Conservation (phyloP, 2,329 filamentous ascomycete species). For the Microdochium nivale region DNA sequence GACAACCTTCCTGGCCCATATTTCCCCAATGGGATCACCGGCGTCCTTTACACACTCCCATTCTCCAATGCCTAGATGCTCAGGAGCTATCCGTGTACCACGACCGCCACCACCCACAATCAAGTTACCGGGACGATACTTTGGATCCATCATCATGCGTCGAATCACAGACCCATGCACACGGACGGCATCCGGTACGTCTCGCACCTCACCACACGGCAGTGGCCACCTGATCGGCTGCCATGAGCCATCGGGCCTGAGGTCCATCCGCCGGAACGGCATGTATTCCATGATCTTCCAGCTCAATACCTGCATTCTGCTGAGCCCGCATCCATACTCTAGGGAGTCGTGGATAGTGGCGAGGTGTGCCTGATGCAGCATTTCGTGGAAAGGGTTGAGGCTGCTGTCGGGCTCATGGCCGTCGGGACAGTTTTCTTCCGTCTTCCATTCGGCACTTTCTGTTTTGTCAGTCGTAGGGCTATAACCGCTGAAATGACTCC, state of each 20-base stretch:
- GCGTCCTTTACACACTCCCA: conserved; percentile 59
- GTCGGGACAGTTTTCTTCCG: conserved; percentile 1
- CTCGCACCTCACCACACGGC: conserved; percentile 67
- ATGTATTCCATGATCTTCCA: conserved; percentile 80
- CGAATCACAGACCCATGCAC: conserved; percentile 69
- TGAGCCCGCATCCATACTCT: conserved; percentile 51
- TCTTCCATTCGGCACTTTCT: conserved; percentile 1
- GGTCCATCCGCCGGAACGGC: conserved; percentile 73
- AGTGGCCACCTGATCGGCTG: conserved; percentile 73
- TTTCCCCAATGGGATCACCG: conserved; percentile 61
- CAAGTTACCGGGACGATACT: conserved; percentile 69
- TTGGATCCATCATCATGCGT: conserved; percentile 54
- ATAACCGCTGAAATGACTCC: conserved; percentile 8
- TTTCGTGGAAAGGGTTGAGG: conserved; percentile 39
- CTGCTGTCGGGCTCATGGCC: neutral
- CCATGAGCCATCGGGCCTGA: conserved; percentile 66
- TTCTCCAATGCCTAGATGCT: conserved; percentile 57
- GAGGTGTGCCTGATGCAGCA: conserved; percentile 48
- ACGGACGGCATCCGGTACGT: conserved; percentile 61
- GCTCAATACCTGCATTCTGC: conserved; percentile 44
- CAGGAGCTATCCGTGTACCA: conserved; percentile 53
- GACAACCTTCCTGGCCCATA: conserved; percentile 41
- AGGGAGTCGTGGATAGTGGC: conserved; percentile 63
- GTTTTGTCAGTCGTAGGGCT: neutral
- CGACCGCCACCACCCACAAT: conserved; percentile 73